These are phyloP conservation scores for Oryza nivara DNA, from an alignment of 176 grass and related monocot species.

Conservation along the genomic window DNA sequence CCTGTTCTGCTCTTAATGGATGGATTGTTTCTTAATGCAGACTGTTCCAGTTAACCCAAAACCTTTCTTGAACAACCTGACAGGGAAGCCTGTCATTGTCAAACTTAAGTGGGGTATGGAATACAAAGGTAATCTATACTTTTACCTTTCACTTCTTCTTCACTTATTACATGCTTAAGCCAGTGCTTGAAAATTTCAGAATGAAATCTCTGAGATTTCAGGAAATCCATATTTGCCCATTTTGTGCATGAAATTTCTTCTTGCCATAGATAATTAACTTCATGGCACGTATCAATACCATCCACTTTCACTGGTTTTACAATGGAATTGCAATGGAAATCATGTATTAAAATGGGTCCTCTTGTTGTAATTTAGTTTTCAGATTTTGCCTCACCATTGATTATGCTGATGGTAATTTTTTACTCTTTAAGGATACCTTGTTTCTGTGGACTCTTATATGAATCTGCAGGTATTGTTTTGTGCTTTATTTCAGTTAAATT, in stretches of 20 bases:
- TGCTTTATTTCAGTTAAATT: background rate
- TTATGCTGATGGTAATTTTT: background rate
- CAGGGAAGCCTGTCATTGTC: conserved; percentile 86
- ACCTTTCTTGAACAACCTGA: conserved; percentile 94
- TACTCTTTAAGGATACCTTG: conserved; percentile 68
- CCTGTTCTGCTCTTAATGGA: background rate
- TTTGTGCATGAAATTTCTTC: background rate
- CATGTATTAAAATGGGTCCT: background rate
- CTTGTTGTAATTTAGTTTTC: background rate
- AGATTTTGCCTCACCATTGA: background rate
- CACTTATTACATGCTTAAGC: background rate
- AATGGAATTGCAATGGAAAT: background rate
- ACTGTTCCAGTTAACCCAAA: conserved; percentile 92
- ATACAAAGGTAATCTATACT: conserved; percentile 75
- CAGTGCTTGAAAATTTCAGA: too few species aligned
- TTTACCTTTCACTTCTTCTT: background rate
- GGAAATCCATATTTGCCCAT: too few species aligned
- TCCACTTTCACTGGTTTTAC: background rate
- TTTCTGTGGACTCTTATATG: conserved; percentile 95
- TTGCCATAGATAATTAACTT: background rate
- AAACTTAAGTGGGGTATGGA: conserved; percentile 99
- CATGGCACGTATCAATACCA: background rate
- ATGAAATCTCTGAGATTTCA: too few species aligned
- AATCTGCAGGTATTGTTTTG: conserved; percentile 73
- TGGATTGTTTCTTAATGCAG: conserved; percentile 42